These are phyloP conservation scores for Malassezia pachydermatis DNA, from an alignment of 1,284 basidiomycete species.

Conservation along the genomic window DNA sequence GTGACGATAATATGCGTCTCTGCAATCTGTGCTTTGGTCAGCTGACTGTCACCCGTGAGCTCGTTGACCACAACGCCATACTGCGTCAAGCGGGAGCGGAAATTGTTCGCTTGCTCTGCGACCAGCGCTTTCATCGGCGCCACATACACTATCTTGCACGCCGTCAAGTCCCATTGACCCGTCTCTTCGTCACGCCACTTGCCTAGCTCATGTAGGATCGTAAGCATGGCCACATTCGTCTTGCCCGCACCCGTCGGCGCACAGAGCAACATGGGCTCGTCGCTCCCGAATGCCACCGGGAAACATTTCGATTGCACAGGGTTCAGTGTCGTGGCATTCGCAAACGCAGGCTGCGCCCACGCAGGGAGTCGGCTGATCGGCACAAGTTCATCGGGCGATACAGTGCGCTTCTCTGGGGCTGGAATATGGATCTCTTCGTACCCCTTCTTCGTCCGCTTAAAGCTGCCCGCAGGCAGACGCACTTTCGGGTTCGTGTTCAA, in stretches of 20 bases:
- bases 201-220: constrained; percentile 42
- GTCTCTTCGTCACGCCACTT: constrained; percentile 59
- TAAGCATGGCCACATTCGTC: constrained; percentile 95
- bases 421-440: constrained; percentile 98
- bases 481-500: constrained; percentile 98
- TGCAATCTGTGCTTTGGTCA: constrained; percentile 94
- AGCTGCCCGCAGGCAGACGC: constrained; percentile 90
- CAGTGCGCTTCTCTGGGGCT: constrained; percentile 66
- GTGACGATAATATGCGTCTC: constrained; percentile 98
- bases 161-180: constrained; percentile 72
- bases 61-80: constrained; percentile 86
- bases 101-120: constrained; percentile 44
- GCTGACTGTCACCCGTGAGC: constrained; percentile 90
- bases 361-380: constrained; percentile 65
- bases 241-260: constrained; percentile 98
- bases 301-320: constrained; percentile 61
- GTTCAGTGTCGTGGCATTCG: constrained; percentile 66
- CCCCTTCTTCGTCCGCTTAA: constrained; percentile 91
- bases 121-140: constrained; percentile 73
- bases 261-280: constrained; percentile 89
- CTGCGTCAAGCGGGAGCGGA: constrained; percentile 61
- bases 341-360: constrained; percentile 59
- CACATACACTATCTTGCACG: constrained; percentile 96
- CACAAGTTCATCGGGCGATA: constrained; percentile 60
- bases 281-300: constrained; percentile 77